Conservation (phyloP, 140 eudicot genomes). For the Stevia rebaudiana region DNA sequence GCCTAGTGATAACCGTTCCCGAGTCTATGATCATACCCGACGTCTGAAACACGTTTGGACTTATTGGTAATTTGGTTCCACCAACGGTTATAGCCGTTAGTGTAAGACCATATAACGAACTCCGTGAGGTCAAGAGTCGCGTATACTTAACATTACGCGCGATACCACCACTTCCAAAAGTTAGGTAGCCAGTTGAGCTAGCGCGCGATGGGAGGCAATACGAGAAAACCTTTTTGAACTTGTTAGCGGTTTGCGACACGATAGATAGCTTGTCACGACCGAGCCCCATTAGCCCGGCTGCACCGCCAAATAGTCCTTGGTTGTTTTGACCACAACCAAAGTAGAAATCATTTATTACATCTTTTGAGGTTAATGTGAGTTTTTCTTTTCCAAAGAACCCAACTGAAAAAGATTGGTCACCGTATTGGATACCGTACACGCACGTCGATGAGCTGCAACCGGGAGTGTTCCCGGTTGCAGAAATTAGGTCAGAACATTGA, state of each 20-base stretch:
- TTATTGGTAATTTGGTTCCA: conserved; percentile 37
- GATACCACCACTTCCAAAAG: conserved; percentile 38
- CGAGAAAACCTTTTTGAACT: conserved; percentile 56
- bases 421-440: conserved; percentile 60
- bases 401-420: conserved; percentile 60
- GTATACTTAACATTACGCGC: conserved; percentile 29
- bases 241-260: conserved; percentile 45
- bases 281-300: conserved; percentile 65
- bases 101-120: conserved; percentile 41
- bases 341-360: conserved; percentile 30
- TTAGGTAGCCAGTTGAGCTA: conserved; percentile 46
- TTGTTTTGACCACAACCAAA: conserved; percentile 86
- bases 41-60: conserved; percentile 36
- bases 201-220: conserved; percentile 71
- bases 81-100: conserved; percentile 39
- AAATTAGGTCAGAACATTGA: conserved; percentile 36
- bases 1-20: conserved; percentile 76
- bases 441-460: conserved; percentile 55
- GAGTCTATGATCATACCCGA: conserved; percentile 75
- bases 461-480: conserved; percentile 60
- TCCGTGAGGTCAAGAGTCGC: conserved; percentile 28
- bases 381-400: conserved; percentile 62
- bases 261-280: conserved; percentile 53
- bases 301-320: conserved; percentile 52
- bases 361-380: conserved; percentile 37